Conservation (phyloP, 441 rosid species). For the Monsonia emarginata region DNA sequence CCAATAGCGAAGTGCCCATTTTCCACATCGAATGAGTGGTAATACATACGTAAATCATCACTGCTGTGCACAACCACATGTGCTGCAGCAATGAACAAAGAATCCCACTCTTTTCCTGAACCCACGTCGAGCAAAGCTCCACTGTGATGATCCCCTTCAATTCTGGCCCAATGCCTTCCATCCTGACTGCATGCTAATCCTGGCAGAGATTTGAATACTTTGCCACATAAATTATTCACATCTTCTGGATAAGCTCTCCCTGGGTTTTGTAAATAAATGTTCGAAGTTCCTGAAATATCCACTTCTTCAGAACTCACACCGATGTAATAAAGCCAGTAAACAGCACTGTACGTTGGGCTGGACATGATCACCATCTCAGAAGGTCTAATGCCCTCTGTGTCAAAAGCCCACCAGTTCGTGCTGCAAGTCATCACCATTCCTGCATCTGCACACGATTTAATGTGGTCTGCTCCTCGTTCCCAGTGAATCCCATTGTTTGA, state of each 20-base stretch:
- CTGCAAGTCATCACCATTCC: slow-evolving; percentile 22
- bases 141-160: slow-evolving; percentile 79
- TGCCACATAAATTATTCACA: slow-evolving; percentile 16
- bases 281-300: background rate
- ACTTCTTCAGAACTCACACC: slow-evolving; percentile 21
- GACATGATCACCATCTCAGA: slow-evolving; percentile 23
- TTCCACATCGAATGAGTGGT: slow-evolving; percentile 49
- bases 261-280: slow-evolving; percentile 26
- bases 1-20: slow-evolving; percentile 42
- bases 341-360: slow-evolving; percentile 20
- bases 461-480: slow-evolving; percentile 14
- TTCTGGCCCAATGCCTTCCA: slow-evolving; percentile 80
- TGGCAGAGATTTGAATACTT: slow-evolving; percentile 43
- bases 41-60: slow-evolving; percentile 71
- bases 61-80: slow-evolving; percentile 53
- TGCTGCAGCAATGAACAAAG: slow-evolving; percentile 44
- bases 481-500: slow-evolving; percentile 29
- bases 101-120: slow-evolving; percentile 64
- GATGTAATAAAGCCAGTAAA: slow-evolving; percentile 26
- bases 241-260: slow-evolving; percentile 27
- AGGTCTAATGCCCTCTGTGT: slow-evolving; percentile 21
- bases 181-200: slow-evolving; percentile 79
- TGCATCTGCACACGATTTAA: slow-evolving; percentile 13
- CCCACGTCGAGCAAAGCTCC: slow-evolving; percentile 76
- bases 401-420: slow-evolving; percentile 28